These are phyloP conservation scores for Penstemon davidsonii DNA, from an alignment of 257 asterid genomes.

Conservation along the genomic window DNA sequence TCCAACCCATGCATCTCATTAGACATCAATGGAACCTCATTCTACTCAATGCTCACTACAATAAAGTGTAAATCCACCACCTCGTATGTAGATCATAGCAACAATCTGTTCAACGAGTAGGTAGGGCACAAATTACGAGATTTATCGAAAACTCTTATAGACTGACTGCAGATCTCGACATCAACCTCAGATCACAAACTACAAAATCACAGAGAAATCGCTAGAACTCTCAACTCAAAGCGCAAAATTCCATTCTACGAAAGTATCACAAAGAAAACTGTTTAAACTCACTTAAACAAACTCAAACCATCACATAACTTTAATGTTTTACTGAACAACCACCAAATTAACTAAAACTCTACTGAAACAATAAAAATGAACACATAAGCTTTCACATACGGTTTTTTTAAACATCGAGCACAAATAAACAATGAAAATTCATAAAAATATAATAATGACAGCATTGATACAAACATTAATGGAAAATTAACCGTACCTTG, in stretches of 20 bases:
- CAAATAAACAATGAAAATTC: constrained; percentile 7
- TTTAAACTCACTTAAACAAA: constrained; percentile 2
- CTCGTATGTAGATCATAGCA: background rate
- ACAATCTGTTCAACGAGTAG: background rate
- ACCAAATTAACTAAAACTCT: constrained; percentile 16
- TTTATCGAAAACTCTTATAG: constrained; percentile 10
- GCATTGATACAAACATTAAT: constrained; percentile 22
- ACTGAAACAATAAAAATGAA: constrained; percentile 1
- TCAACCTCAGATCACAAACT: constrained; percentile 23
- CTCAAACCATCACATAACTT: constrained; percentile 14
- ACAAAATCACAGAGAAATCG: constrained; percentile 22
- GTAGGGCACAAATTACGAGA: constrained; percentile 8
- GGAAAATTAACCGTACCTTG: constrained; percentile 24
- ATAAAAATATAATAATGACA: background rate
- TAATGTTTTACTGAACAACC: constrained; percentile 10
- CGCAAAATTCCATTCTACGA: background rate
- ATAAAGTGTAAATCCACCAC: background rate
- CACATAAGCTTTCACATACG: constrained; percentile 32
- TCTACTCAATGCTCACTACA: background rate
- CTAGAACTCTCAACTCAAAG: background rate
- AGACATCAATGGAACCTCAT: background rate
- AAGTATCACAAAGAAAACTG: background rate
- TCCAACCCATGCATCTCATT: constrained; percentile 6
- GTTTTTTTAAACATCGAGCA: constrained; percentile 15
- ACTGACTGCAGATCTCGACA: constrained; percentile 41